A percentile compares a stretch with the other conserved stretches of the same genome.
phyloP scores from a whole-genome alignment of 1,284 basidiomycete species.

The Fomitopsis schrenkii region DNA sequence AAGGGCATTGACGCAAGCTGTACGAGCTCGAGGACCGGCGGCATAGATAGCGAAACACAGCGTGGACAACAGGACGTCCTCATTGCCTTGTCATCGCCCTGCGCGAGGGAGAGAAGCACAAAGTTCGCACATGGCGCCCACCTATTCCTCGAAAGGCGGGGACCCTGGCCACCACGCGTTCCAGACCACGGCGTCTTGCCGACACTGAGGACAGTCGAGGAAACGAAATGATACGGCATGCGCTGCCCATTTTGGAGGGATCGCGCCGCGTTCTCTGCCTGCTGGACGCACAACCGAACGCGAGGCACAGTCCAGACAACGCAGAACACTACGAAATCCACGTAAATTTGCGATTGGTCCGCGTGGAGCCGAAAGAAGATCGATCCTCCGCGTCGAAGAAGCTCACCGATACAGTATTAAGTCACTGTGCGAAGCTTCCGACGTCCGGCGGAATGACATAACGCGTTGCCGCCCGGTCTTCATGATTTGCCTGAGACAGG shows the following conservation, averaged over 20 bases:
- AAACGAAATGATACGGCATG: not conserved
- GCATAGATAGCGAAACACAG: not conserved
- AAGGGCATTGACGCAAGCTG: not conserved
- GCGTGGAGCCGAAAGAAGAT: not conserved
- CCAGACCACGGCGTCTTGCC: not conserved
- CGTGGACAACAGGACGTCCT: not conserved
- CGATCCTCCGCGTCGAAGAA: not conserved
- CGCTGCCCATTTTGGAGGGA: not conserved
- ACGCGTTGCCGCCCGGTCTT: not conserved
- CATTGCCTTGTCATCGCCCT: not conserved
- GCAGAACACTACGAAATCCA: not conserved
- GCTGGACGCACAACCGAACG: not conserved
- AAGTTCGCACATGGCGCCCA: not conserved
- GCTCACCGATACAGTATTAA: not conserved
- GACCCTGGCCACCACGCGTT: not conserved
- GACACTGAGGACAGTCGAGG: not conserved
- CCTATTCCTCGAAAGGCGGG: not conserved
- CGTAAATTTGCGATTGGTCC: not conserved
- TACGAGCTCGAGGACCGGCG: not conserved
- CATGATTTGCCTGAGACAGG: not conserved
- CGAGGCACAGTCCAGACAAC: constrained; percentile 1
- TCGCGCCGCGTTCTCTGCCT: not conserved
- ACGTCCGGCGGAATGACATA: not conserved
- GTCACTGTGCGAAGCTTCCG: not conserved
- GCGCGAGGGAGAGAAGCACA: not conserved